Base-by-base conservation (phyloP, 768 basidiomycete genomes). In the Panaeolus cyanescens region DNA sequence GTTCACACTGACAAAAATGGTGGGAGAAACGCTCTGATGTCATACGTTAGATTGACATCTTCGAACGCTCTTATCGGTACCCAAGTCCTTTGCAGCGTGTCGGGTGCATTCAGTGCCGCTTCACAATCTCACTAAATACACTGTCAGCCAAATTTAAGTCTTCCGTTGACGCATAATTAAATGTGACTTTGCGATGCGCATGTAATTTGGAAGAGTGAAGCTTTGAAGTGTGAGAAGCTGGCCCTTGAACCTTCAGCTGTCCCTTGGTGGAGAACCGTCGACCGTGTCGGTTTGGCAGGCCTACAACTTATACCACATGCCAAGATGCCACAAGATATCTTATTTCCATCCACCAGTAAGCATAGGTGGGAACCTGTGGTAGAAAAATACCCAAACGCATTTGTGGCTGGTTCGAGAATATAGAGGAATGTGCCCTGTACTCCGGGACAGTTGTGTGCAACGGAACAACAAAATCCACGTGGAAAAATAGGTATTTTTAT, bases 371-470 rank as follows among this genome's bases (percentile, higher is more conserved):
- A 50, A 25, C 15, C 22, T 50, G 25, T 50, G 22, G 9, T 22
- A 28, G 13, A 7, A 13, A 22, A 50, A 1, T 20, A 25, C 10
- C 45, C 25, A 50, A 50, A 50, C 25, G 45, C 45, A 28, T 50
- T 50, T 50, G 45, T 50, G 45, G 45, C 45, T 50, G 45, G 22
- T 50, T 50, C 45, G 45, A 50, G 45, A 28, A 28, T 28, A n/a
- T n/a, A n/a, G n/a, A n/a, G n/a, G n/a, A 6, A 17, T 6, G 13
- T 9, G 25, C 40, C 45, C 45, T 28, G 45, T 13, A 50, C 45
- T 50, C 8, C 22, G 39, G 39, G 19, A 7, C 45, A 25, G 25
- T 28, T 12, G 5, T 12, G 45, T 20, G 19, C 45, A 28, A 28
- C 45, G 45, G 25, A 50, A 50, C 25, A 50, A 15, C 25, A 50